phyloP scores from a whole-genome alignment of 495 filamentous ascomycete species.

The Aspergillus saccharolyticus region DNA sequence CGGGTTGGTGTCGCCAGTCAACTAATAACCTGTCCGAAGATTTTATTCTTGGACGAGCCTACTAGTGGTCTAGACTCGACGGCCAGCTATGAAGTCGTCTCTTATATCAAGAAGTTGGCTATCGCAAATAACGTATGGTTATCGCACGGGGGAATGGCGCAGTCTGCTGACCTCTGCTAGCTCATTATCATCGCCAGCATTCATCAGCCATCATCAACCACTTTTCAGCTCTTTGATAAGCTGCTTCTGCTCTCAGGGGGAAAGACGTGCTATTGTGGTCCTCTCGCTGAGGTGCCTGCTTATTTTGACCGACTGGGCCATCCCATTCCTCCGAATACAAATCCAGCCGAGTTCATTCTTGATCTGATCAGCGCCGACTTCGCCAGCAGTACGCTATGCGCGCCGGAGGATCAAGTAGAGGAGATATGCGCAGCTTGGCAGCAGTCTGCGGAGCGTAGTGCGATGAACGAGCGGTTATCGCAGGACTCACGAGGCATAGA shows the following conservation, averaged over 20 bases:
- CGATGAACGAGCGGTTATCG: conserved; percentile 7
- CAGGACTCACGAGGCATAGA: conserved; percentile 12
- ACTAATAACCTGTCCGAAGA: conserved; percentile 71
- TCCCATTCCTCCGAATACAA: conserved; percentile 59
- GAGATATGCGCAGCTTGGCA: conserved; percentile 31
- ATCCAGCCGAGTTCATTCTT: conserved; percentile 74
- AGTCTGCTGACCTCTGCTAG: conserved; percentile 22
- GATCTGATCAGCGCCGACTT: conserved; percentile 76
- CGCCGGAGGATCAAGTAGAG: conserved; percentile 26
- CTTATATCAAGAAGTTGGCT: conserved; percentile 57
- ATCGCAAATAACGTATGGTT: conserved; percentile 56
- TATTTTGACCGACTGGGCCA: conserved; percentile 58
- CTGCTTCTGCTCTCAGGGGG: conserved; percentile 67
- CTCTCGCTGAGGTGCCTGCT: conserved; percentile 41
- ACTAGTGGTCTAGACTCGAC: conserved; percentile 74
- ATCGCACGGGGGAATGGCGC: neutral
- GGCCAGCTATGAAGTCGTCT: conserved; percentile 63
- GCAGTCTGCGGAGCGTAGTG: conserved; percentile 16
- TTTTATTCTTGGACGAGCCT: conserved; percentile 78
- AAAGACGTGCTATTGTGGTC: conserved; percentile 63
- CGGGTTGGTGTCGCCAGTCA: conserved; percentile 73
- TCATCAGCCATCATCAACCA: conserved; percentile 74
- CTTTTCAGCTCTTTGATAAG: conserved; percentile 75
- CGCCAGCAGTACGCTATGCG: conserved; percentile 34
- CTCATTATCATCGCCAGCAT: conserved; percentile 72